Conservation (phyloP, 768 basidiomycete genomes). For the Thelephora ganbajun region DNA sequence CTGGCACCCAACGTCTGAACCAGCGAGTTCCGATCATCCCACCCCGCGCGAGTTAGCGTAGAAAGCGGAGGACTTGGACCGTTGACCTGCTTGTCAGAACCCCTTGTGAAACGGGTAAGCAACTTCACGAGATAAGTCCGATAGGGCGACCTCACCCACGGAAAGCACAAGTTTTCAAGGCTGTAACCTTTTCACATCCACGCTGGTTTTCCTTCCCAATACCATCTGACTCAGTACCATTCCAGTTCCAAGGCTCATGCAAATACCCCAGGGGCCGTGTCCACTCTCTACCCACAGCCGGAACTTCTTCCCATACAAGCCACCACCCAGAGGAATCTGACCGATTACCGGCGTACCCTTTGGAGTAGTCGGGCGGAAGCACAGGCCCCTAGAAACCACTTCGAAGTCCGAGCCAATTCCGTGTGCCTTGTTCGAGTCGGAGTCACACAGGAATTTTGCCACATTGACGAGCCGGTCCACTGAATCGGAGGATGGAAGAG, state of each 20-base stretch:
- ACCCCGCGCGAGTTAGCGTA: too few species aligned
- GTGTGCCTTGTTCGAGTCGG: not conserved
- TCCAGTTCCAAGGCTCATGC: constrained; percentile 19
- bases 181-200: constrained; percentile 13
- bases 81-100: too few species aligned
- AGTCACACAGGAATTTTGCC: not conserved
- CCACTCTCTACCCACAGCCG: constrained; percentile 20
- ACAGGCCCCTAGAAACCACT: constrained; percentile 15
- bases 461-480: not conserved
- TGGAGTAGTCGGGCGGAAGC: constrained; percentile 22
- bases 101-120: too few species aligned
- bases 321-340: constrained; percentile 10
- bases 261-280: constrained; percentile 27
- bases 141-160: too few species aligned
- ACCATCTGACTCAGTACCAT: constrained; percentile 17
- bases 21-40: too few species aligned
- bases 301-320: constrained; percentile 4
- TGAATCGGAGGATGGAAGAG: not conserved
- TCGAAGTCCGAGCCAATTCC: constrained; percentile 8
- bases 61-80: too few species aligned
- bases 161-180: too few species aligned
- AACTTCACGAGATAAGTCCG: too few species aligned
- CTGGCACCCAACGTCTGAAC: too few species aligned
- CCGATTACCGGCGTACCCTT: constrained; percentile 20
- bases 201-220: constrained; percentile 14